A percentile compares a stretch with the other conserved stretches of the same genome.
Evolutionary conservation across 352 stramenopile genomes (phyloP).

Genomic region (Globisporangium lucens): DNA sequence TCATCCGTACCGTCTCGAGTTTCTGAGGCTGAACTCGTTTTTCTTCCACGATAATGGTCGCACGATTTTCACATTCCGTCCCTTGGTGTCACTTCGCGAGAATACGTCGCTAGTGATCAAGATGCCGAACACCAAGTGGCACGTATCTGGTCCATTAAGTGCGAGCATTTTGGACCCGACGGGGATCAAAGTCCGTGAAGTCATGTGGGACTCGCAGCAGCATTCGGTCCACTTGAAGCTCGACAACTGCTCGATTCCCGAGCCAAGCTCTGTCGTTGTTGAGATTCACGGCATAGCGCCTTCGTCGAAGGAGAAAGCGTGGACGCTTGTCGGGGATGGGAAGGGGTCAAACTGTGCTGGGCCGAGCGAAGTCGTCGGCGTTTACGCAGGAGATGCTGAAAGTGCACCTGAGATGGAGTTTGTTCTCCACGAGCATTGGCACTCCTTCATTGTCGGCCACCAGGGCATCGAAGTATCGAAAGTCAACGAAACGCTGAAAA

Average conservation of each 20-base stretch:
- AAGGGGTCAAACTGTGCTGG: constrained; percentile 27
- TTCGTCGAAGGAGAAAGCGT: constrained; percentile 13
- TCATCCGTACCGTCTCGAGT: constrained; percentile 45
- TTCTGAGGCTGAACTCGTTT: constrained; percentile 51
- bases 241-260: constrained; percentile 27
- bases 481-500: constrained; percentile 40
- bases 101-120: constrained; percentile 32
- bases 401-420: constrained; percentile 35
- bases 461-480: constrained; percentile 42
- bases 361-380: constrained; percentile 36
- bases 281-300: constrained; percentile 32
- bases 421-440: constrained; percentile 51
- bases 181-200: constrained; percentile 29
- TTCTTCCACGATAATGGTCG: constrained; percentile 44
- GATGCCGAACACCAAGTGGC: constrained; percentile 48
- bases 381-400: constrained; percentile 20
- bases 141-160: constrained; percentile 23
- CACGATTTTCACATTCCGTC: constrained; percentile 37
- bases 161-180: constrained; percentile 25
- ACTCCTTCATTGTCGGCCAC: constrained; percentile 48
- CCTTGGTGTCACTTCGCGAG: constrained; percentile 28
- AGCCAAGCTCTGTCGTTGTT: constrained; percentile 25
- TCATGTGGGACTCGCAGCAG: constrained; percentile 47
- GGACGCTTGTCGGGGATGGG: background rate
- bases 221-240: constrained; percentile 38